A percentile compares a stretch with the other conserved stretches of the same genome.
Evolutionary conservation across 495 filamentous ascomycete species (phyloP).

Genomic region (Clohesyomyces aquaticus): DNA sequence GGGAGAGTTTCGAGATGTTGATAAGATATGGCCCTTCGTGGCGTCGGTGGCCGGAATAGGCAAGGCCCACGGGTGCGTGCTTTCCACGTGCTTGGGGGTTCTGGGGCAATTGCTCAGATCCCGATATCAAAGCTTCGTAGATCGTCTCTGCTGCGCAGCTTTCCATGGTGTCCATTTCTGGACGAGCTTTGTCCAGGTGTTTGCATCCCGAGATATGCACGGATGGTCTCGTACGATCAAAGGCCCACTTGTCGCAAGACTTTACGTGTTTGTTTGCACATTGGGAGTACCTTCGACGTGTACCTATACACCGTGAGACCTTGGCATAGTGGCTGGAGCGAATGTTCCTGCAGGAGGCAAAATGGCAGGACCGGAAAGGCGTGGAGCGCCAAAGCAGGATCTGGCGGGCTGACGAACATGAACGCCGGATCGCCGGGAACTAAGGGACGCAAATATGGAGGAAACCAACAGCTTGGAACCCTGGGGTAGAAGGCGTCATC

Average conservation of each 20-base stretch:
- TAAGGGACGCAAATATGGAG: constrained; percentile 8
- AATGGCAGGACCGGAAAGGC: constrained; percentile 4
- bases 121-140: constrained; percentile 15
- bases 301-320: no score
- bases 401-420: not conserved
- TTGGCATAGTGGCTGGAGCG: constrained; percentile 13
- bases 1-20: no score
- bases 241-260: not conserved
- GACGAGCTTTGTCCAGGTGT: not conserved
- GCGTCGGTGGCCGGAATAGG: constrained; percentile 12
- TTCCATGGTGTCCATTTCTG: no score
- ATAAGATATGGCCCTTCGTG: no score
- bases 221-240: not conserved
- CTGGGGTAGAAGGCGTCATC: constrained; percentile 18
- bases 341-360: constrained; percentile 25
- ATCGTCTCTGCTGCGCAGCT: no score
- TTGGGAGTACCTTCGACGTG: no score
- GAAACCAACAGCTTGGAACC: constrained; percentile 16
- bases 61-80: constrained; percentile 2
- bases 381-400: constrained; percentile 6
- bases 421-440: constrained; percentile 17
- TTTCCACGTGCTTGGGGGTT: constrained; percentile 31
- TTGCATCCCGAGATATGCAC: not conserved
- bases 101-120: not conserved
- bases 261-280: not conserved